phyloP scores from a whole-genome alignment of 2,329 filamentous ascomycete genomes.

The Ophiognomonia clavigignenti-juglandacearum region DNA sequence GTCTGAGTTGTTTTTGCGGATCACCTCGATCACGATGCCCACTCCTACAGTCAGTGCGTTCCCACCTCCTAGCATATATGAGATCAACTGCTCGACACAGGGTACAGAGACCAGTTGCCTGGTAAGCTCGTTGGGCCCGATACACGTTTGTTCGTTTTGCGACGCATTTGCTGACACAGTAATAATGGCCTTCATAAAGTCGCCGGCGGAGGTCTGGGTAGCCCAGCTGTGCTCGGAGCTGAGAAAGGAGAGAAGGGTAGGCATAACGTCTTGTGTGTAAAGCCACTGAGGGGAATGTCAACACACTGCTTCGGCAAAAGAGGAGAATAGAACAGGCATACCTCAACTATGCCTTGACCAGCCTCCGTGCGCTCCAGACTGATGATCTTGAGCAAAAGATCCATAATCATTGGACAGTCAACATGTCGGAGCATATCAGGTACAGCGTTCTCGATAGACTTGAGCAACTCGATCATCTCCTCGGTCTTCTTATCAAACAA shows the following conservation, averaged over 20 bases:
- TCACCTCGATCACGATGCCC: conserved; percentile 96
- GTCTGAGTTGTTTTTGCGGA: conserved; percentile 98
- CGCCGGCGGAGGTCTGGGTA: conserved; percentile 92
- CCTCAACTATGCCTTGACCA: conserved; percentile 89
- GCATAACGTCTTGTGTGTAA: conserved; percentile 82
- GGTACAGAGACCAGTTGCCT: conserved; percentile 84
- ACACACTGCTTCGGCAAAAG: background rate
- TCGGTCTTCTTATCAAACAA: conserved; percentile 96
- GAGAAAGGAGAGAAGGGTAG: conserved; percentile 79
- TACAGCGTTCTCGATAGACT: conserved; percentile 75
- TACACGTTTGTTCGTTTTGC: conserved; percentile 97
- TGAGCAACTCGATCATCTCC: conserved; percentile 90
- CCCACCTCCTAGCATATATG: conserved; percentile 87
- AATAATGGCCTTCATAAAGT: conserved; percentile 98
- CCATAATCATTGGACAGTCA: conserved; percentile 98
- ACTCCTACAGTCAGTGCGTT: conserved; percentile 95
- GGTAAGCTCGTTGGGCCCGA: conserved; percentile 94
- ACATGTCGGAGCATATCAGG: conserved; percentile 86
- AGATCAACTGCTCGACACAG: conserved; percentile 80
- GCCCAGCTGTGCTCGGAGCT: conserved; percentile 80
- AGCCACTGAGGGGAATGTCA: conserved; percentile 62
- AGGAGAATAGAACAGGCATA: conserved; percentile 32
- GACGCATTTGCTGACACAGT: conserved; percentile 98
- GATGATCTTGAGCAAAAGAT: conserved; percentile 92
- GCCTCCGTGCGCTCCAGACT: conserved; percentile 89